Evolutionary conservation across 208 protist genomes (phyloP).

Genomic region (Acanthamoeba lugdunensis): DNA sequence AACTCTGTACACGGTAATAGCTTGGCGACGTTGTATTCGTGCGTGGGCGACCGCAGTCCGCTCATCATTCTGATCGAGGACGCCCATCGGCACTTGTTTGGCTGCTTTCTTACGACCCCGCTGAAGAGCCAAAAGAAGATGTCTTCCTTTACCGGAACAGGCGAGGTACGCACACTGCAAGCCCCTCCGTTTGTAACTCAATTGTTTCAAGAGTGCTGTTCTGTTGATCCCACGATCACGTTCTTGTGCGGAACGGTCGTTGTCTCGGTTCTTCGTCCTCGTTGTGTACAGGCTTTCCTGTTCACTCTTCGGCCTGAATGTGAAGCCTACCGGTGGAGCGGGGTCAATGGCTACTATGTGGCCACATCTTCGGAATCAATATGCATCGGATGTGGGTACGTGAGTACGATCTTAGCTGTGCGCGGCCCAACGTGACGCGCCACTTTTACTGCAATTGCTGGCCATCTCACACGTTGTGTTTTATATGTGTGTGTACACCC

Average conservation of each 20-base stretch:
- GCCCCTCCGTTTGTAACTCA: no score
- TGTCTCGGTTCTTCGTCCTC: neutral
- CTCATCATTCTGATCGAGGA: conserved; percentile 47
- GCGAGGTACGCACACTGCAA: neutral
- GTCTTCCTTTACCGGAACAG: conserved; percentile 12
- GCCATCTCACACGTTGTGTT: no score
- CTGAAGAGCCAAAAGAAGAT: conserved; percentile 36
- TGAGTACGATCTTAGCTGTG: neutral
- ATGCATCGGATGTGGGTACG: conserved; percentile 42
- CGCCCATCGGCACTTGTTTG: conserved; percentile 12
- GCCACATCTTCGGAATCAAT: neutral
- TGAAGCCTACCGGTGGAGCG: conserved; percentile 9
- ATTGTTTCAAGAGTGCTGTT: no score
- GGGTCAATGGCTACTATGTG: conserved; percentile 33
- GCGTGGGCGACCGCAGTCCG: neutral
- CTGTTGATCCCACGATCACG: neutral
- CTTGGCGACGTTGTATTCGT: conserved; percentile 38
- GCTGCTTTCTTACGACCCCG: conserved; percentile 26
- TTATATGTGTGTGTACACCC: no score
- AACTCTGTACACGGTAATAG: conserved; percentile 44
- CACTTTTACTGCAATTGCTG: neutral
- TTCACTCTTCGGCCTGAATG: conserved; percentile 21
- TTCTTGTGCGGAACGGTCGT: neutral
- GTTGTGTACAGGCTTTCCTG: neutral
- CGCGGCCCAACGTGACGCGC: neutral